These are phyloP conservation scores for Castanospermum australe DNA, from an alignment of 306 rosid species.

Conservation along the genomic window DNA sequence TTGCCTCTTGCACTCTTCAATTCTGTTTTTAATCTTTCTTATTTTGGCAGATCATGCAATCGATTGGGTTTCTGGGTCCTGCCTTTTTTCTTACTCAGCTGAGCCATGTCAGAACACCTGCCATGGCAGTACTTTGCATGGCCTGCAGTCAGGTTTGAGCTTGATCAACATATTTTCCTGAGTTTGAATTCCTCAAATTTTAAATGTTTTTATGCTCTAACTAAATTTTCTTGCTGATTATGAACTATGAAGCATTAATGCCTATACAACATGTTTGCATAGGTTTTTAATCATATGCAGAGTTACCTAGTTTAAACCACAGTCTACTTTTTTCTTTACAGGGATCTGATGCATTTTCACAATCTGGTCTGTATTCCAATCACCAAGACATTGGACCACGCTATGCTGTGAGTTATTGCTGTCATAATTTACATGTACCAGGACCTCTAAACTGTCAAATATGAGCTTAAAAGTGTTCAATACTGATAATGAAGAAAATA, in stretches of 20 bases:
- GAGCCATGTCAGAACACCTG: conserved; percentile 73
- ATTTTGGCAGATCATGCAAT: conserved; percentile 89
- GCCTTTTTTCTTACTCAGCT: conserved; percentile 93
- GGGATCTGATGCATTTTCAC: conserved; percentile 96
- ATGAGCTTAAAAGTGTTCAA: background rate
- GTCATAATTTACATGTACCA: background rate
- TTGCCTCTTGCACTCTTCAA: background rate
- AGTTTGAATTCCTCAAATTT: background rate
- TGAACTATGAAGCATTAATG: background rate
- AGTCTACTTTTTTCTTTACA: conserved; percentile 31
- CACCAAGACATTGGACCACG: conserved; percentile 98
- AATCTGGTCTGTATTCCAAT: conserved; percentile 90
- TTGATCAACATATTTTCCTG: conserved; percentile 2
- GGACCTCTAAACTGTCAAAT: background rate
- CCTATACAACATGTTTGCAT: background rate
- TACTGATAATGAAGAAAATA: no score
- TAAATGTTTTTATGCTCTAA: background rate
- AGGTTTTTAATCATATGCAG: background rate
- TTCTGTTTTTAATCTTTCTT: conserved; percentile 5
- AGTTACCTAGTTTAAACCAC: background rate
- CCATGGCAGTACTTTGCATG: conserved; percentile 91
- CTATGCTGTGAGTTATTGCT: conserved; percentile 78
- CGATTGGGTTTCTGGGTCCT: conserved; percentile 90
- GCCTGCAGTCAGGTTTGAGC: conserved; percentile 92
- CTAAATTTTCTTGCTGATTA: no score